Base-by-base conservation (phyloP, 305 asterid genomes). In the Petunia hybrid region DNA sequence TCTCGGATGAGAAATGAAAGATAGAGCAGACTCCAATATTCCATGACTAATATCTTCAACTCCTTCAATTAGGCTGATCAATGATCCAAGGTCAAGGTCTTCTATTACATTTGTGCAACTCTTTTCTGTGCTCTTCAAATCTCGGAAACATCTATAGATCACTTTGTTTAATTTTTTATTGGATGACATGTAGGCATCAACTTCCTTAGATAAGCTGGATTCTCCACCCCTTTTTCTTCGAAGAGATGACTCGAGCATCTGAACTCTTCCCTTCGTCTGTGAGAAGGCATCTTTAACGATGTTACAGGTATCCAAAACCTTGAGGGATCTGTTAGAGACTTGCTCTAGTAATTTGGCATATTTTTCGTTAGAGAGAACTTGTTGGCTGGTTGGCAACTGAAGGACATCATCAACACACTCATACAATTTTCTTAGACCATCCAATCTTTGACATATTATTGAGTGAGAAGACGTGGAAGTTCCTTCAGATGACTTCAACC, bases 51-150 rank as follows among this genome's bases (percentile, higher is more conserved):
- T 71, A 4, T 81, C 77, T 79, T 83, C 90, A n/a, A 83, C 80
- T 82, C 87, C 88, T 48, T 82, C 86, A 16, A 87, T 80, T 82
- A 87, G 14, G 2, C 68, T 42, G 41, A 81, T 31, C 71, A 64
- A 80, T 1, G 81, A 85, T 7, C 9, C 5, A 61, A 13, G 43
- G 64, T 64, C 73, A 16, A 38, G 38, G 3, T 67, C 2, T 0
- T 82, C 70, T 43, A 70, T 8, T 35, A 36, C n/a, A 48, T 40
- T 40, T 10, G 31, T 3, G 35, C 13, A 45, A 35, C 51, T 51
- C 35, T 6, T 48, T 0, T 35, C 0, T 51, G 0, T 73, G 62
- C 51, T 59, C 6, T 35, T 51, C 78, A 73, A 73, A 51, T 73
- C 7, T 73, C 35, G 35, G 63, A 73, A 16, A 35, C 63, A 6